Evolutionary conservation across 306 rosid species (phyloP), one percentile per base, ranked within the genome.

Genomic region (Dryas alaskensis): DNA sequence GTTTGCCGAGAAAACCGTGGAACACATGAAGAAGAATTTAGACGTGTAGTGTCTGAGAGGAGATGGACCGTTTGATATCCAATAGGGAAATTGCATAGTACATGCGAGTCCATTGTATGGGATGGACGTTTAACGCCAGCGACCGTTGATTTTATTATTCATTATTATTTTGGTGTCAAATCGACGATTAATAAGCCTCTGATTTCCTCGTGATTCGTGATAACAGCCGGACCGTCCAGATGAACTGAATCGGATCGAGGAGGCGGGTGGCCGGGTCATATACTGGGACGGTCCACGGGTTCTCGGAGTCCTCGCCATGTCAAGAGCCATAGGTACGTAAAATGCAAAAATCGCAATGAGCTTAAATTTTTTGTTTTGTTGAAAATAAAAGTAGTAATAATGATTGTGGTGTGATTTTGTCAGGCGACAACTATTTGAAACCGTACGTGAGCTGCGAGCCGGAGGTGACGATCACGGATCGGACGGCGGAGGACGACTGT

Each of bases 161-260:
- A 69, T 60, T 3, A 5, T 11, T 58, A 27, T 27, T 27, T 27
- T 27, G 31, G 31, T 2, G 3, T 53, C 13, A 45, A 59, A 40
- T 25, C 11, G 44, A 50, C 19, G 19, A 19, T 19, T 19, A 19
- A 19, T 0, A 19, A 19, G 19, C 19, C 19, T 19, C 19, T 19
- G 19, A 19, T 19, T 19, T 52, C 7, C 14, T 39, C 37, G 54
- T 69, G 60, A 19, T 54, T 14, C 5, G 25, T 51, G 11, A 5
- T 53, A 50, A 54, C 87, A 89, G 93, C 93, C 93, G 76, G 93
- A 89, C 66, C 93, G 89, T 22, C 89, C 90, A 0, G 93, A 89
- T 66, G 89, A 89, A 74, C 77, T 84, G 68, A 73, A 22, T 2
- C 86, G 90, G 79, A 89, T 89, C 75, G 76, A 84, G 39, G 83